Conservation (phyloP, 768 basidiomycete genomes). For the Porpolomopsis calyptriformis region DNA sequence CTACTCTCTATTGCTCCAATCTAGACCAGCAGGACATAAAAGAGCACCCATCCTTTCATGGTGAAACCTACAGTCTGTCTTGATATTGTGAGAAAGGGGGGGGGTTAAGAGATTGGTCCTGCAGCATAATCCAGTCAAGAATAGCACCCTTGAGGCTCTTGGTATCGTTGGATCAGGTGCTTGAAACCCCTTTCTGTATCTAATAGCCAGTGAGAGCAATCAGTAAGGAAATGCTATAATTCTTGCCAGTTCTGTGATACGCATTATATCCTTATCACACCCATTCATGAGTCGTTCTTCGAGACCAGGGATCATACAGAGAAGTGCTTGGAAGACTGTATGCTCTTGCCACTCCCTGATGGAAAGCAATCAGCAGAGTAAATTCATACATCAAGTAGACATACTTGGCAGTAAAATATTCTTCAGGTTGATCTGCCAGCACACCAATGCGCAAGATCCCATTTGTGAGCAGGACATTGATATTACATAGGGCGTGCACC, state of each 20-base stretch:
- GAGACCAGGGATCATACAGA: constrained; percentile 10
- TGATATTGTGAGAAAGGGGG: constrained; percentile 10
- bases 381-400: neutral
- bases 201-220: constrained; percentile 2
- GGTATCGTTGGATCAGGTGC: constrained; percentile 4
- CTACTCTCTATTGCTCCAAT: constrained; percentile 5
- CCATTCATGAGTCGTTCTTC: constrained; percentile 10
- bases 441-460: constrained; percentile 9
- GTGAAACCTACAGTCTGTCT: constrained; percentile 9
- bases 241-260: constrained; percentile 12
- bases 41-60: constrained; percentile 4
- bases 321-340: constrained; percentile 9
- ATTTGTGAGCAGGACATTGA: constrained; percentile 13
- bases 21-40: neutral
- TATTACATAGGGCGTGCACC: constrained; percentile 14
- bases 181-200: constrained; percentile 12
- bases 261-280: constrained; percentile 10
- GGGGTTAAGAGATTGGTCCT: constrained; percentile 6
- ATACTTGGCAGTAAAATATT: constrained; percentile 5
- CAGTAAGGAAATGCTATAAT: neutral
- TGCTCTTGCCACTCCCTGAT: constrained; percentile 12
- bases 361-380: neutral
- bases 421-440: constrained; percentile 3
- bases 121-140: constrained; percentile 14
- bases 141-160: constrained; percentile 3